Percentiles rank a stretch among this genome's conserved stretches.
Evolutionary conservation across 495 filamentous ascomycete species (phyloP).

Genomic region (Filosporella fistucella): DNA sequence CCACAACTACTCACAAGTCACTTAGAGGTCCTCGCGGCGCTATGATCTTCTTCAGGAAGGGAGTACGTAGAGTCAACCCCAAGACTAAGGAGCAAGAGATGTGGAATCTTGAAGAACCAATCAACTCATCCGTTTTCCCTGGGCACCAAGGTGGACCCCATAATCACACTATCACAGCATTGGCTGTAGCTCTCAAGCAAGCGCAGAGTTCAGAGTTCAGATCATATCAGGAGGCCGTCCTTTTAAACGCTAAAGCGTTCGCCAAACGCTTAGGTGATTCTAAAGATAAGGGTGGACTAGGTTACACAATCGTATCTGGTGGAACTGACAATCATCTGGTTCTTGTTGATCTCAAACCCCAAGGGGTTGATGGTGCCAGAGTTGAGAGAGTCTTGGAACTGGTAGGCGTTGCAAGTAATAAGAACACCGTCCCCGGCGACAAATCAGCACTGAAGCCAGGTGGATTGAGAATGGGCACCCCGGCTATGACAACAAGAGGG

Average conservation of each 20-base stretch:
- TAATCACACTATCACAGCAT: slow-evolving; percentile 97
- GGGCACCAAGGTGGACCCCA: slow-evolving; percentile 97
- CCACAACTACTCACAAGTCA: slow-evolving; percentile 98
- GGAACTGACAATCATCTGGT: slow-evolving; percentile 98
- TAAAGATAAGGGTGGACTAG: slow-evolving; percentile 70
- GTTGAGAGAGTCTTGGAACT: slow-evolving; percentile 94
- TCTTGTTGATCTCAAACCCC: slow-evolving; percentile 90
- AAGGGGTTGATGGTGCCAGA: slow-evolving; percentile 82
- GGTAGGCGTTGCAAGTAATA: slow-evolving; percentile 93
- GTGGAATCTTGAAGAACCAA: slow-evolving; percentile 90
- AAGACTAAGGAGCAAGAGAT: slow-evolving; percentile 81
- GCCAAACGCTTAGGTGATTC: slow-evolving; percentile 66
- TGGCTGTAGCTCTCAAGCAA: slow-evolving; percentile 91
- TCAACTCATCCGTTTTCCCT: slow-evolving; percentile 97
- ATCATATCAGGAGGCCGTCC: slow-evolving; percentile 81
- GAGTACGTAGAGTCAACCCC: slow-evolving; percentile 73
- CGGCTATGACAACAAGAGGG: slow-evolving; percentile 95
- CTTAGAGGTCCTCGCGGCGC: slow-evolving; percentile 91
- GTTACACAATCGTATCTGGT: slow-evolving; percentile 86
- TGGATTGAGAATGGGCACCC: slow-evolving; percentile 87
- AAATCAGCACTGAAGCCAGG: slow-evolving; percentile 88
- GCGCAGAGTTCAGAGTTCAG: slow-evolving; percentile 86
- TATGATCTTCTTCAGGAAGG: slow-evolving; percentile 97
- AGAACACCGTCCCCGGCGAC: slow-evolving; percentile 97
- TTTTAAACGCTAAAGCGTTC: slow-evolving; percentile 84